Conservation (phyloP, 2,329 filamentous ascomycete species). For the Colletotrichum limetticola region DNA sequence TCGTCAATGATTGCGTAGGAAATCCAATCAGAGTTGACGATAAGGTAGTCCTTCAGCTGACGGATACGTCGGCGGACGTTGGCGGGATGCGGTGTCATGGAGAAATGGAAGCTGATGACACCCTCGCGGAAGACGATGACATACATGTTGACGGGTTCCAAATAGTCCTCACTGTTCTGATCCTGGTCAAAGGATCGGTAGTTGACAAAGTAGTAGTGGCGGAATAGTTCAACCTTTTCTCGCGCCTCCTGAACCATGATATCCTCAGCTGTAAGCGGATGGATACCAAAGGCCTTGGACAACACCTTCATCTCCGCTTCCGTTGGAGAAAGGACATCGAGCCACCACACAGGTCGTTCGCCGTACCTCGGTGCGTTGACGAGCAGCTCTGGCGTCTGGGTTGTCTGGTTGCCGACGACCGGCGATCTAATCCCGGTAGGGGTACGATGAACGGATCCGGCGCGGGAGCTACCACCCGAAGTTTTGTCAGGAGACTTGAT, state of each 20-base stretch:
- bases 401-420: slow-evolving; percentile 39
- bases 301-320: slow-evolving; percentile 96
- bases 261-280: slow-evolving; percentile 94
- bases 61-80: slow-evolving; percentile 95
- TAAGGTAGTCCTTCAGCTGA: slow-evolving; percentile 92
- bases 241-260: slow-evolving; percentile 98
- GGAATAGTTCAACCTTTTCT: slow-evolving; percentile 97
- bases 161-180: slow-evolving; percentile 84
- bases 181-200: slow-evolving; percentile 99
- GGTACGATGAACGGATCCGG: slow-evolving; percentile 58
- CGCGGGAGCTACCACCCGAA: slow-evolving; percentile 43
- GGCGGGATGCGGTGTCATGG: slow-evolving; percentile 93
- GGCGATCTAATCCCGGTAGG: slow-evolving; percentile 57
- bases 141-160: slow-evolving; percentile 98
- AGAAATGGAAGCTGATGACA: slow-evolving; percentile 96
- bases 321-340: slow-evolving; percentile 90
- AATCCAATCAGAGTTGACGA: slow-evolving; percentile 96
- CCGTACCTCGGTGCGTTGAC: slow-evolving; percentile 70
- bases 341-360: slow-evolving; percentile 94
- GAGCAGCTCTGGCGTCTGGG: slow-evolving; percentile 44
- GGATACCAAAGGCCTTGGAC: slow-evolving; percentile 92
- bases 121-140: slow-evolving; percentile 96
- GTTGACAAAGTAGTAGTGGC: slow-evolving; percentile 98
- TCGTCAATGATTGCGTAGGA: slow-evolving; percentile 98
- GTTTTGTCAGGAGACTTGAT: slow-evolving; percentile 45